These are phyloP conservation scores for Penicillium sp. DNA, from an alignment of 2,329 filamentous ascomycete species.

Conservation along the genomic window DNA sequence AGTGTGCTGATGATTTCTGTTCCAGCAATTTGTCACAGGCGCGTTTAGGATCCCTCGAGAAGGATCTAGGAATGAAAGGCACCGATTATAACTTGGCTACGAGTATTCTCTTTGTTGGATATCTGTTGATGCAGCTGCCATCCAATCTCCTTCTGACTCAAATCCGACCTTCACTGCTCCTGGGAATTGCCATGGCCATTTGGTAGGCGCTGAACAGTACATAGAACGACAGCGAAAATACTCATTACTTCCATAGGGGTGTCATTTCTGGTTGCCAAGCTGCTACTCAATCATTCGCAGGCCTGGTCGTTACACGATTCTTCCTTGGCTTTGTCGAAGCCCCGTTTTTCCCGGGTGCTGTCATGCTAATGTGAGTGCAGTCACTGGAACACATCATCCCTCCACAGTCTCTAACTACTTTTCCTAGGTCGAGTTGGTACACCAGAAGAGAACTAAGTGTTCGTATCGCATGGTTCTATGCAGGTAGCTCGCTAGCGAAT, in stretches of 20 bases:
- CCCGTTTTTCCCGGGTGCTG: conserved; percentile 61
- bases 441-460: conserved; percentile 56
- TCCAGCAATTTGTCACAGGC: conserved; percentile 54
- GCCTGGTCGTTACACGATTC: conserved; percentile 43
- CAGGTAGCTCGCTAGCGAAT: conserved; percentile 50
- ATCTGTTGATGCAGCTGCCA: conserved; percentile 62
- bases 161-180: conserved; percentile 54
- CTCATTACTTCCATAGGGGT: conserved; percentile 20
- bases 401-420: background rate
- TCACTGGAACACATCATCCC: too few species aligned
- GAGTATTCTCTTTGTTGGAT: conserved; percentile 58
- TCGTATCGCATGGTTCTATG: conserved; percentile 51
- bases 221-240: background rate
- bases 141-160: conserved; percentile 60
- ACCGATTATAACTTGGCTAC: conserved; percentile 59
- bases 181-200: conserved; percentile 43
- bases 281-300: conserved; percentile 41
- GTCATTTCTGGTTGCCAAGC: conserved; percentile 35
- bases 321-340: conserved; percentile 42
- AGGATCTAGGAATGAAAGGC: conserved; percentile 54
- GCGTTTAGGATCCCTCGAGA: conserved; percentile 54
- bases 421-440: conserved; percentile 62
- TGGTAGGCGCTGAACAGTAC: conserved; percentile 18
- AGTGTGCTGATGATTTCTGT: background rate
- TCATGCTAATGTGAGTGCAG: conserved; percentile 53